Percentiles rank a stretch among this genome's conserved stretches.
These are phyloP conservation scores for Plasmodium inui DNA, from an alignment of 169 alveolate genomes.

Conservation along the genomic window DNA sequence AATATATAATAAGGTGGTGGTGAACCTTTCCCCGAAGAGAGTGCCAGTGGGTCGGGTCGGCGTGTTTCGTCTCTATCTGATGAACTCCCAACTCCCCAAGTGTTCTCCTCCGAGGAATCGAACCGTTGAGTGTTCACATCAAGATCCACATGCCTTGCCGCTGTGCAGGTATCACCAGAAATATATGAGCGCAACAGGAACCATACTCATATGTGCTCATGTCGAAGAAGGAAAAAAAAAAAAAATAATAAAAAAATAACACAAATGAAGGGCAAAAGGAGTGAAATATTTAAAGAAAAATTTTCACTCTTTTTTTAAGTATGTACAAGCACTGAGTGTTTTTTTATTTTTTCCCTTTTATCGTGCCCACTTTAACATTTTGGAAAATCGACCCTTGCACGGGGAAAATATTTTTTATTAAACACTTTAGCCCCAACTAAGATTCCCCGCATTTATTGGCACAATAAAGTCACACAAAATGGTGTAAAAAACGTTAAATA, in stretches of 20 bases:
- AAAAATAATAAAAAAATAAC: no score
- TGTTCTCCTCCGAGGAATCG: background rate
- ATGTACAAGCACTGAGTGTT: background rate
- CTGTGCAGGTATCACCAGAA: background rate
- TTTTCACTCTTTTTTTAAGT: no score
- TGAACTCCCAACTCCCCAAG: background rate
- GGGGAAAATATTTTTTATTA: no score
- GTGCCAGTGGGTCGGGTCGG: background rate
- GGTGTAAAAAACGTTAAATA: no score
- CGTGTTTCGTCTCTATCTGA: background rate
- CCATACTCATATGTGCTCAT: background rate
- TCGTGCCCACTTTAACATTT: background rate
- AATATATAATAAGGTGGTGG: background rate
- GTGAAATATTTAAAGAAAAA: no score
- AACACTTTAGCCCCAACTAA: no score
- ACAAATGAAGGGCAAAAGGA: no score
- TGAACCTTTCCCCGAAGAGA: background rate
- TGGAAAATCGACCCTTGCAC: background rate
- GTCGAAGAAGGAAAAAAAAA: background rate
- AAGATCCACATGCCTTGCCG: background rate
- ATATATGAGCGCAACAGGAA: background rate
- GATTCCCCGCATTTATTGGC: no score
- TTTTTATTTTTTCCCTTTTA: background rate
- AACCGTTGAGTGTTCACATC: background rate
- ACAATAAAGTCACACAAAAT: no score